Evolutionary conservation across 2,329 filamentous ascomycete genomes (phyloP).

Genomic region (Phyllosticta capitalensis): DNA sequence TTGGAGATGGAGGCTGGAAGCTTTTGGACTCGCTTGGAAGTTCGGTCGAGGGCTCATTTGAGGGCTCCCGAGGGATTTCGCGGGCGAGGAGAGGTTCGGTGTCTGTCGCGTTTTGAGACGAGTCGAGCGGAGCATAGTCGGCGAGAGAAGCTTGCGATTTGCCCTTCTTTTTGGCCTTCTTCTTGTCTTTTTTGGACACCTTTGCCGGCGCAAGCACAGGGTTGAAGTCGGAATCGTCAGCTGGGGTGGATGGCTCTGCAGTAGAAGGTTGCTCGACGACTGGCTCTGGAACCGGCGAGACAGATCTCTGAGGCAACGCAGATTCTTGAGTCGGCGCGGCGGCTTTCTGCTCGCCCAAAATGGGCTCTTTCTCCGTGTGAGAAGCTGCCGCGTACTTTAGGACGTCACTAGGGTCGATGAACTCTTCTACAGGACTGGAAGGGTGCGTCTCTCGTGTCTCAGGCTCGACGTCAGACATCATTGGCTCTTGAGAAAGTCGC

Average conservation of each 20-base stretch:
- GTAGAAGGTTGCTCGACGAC: not conserved
- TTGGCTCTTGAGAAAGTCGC: not conserved
- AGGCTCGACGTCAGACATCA: not conserved
- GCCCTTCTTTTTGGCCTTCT: slow-evolving; percentile 13
- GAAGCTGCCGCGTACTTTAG: not conserved
- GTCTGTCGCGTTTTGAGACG: not conserved
- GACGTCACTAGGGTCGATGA: not conserved
- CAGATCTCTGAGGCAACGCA: not conserved
- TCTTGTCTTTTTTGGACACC: slow-evolving; percentile 18
- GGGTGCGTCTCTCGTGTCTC: not conserved
- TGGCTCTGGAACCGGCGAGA: not conserved
- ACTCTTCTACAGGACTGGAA: not conserved
- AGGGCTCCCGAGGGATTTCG: too few relatives aligned
- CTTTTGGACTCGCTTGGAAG: not conserved
- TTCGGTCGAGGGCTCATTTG: not conserved
- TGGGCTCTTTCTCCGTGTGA: not conserved
- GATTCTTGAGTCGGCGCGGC: not conserved
- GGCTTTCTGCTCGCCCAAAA: not conserved
- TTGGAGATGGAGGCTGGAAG: not conserved
- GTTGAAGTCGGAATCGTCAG: slow-evolving; percentile 12
- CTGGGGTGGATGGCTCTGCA: slow-evolving; percentile 3
- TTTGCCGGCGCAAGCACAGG: slow-evolving; percentile 1
- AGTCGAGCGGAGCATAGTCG: not conserved
- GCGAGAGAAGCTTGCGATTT: slow-evolving; percentile 9
- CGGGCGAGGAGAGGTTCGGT: not conserved